phyloP scores from a whole-genome alignment of 169 alveolate genomes.

The Cryptosporidium canis region DNA sequence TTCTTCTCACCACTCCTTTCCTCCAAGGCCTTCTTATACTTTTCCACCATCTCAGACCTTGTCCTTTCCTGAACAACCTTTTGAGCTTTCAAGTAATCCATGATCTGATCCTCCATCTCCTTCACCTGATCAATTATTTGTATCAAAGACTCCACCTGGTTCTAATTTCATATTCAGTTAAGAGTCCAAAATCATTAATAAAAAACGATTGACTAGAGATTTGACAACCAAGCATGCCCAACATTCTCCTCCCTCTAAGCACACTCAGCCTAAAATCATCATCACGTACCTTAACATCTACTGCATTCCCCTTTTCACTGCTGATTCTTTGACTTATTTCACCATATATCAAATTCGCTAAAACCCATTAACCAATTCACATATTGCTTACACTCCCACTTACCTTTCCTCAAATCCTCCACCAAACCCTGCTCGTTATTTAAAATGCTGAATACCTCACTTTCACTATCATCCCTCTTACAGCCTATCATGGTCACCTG shows the following conservation, averaged over 20 bases:
- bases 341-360: background rate
- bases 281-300: slow-evolving; percentile 5
- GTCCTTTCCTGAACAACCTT: background rate
- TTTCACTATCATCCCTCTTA: background rate
- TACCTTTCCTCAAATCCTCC: slow-evolving; percentile 28
- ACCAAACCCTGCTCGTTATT: slow-evolving; percentile 23
- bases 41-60: background rate
- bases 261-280: background rate
- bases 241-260: background rate
- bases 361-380: background rate
- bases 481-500: background rate
- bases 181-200: background rate
- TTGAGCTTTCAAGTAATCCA: background rate
- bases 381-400: background rate
- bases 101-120: slow-evolving; percentile 27
- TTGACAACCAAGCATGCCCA: background rate
- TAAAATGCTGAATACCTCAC: background rate
- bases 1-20: background rate
- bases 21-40: background rate
- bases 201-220: too few species aligned
- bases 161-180: background rate
- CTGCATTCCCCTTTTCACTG: background rate
- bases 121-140: slow-evolving; percentile 21
- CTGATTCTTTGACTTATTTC: background rate
- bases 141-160: slow-evolving; percentile 7